Evolutionary conservation across 2,329 filamentous ascomycete species (phyloP), one percentile per base, ranked within the genome.

Genomic region (Rhinocladiella similis): DNA sequence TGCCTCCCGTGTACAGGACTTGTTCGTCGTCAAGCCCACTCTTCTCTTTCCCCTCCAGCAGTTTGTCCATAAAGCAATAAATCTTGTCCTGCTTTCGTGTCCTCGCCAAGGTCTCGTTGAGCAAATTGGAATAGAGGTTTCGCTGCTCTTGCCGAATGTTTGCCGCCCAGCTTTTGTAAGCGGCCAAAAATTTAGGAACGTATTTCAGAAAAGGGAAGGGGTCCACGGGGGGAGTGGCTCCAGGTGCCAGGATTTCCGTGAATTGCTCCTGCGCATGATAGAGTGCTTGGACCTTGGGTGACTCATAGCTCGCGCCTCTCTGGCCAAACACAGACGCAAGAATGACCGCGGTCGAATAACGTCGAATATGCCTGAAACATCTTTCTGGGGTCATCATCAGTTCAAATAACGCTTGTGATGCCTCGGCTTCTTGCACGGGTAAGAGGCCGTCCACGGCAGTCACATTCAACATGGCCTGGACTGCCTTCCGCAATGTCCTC

Each of bases 201-300:
- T 77, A 66, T 48, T 77, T 77, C 49, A 74, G 65, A 13, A 68
- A 41, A 1, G 71, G 80, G 54, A 80, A 72, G 0, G 75, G 72
- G 61, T 80, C 78, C 14, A 76, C 76, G 5, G 55, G 55, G 10
- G 50, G 55, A 3, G 55, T 58, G 13, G 55, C 50, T 6, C 54
- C 54, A 7, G 38, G 33, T 6, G 43, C 42, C 20, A 57, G 38
- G 14, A 53, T 57, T 10, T 43, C 19, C 13, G 13, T 39, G 22
- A 57, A 57, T 12, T 48, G 27, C 20, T 49, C 50, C 29, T 49
- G 27, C 25, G 49, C 50, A 19, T 57, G 42, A 19, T 53, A 57
- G 38, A 57, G 47, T 16, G 19, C 45, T n/a, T 36, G 43, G 16
- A 57, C 41, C 10, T 39, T 53, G 10, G 54, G 54, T 7, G 43